Conservation (phyloP, 2,329 filamentous ascomycete species). For the Cordyceps farinosa region DNA sequence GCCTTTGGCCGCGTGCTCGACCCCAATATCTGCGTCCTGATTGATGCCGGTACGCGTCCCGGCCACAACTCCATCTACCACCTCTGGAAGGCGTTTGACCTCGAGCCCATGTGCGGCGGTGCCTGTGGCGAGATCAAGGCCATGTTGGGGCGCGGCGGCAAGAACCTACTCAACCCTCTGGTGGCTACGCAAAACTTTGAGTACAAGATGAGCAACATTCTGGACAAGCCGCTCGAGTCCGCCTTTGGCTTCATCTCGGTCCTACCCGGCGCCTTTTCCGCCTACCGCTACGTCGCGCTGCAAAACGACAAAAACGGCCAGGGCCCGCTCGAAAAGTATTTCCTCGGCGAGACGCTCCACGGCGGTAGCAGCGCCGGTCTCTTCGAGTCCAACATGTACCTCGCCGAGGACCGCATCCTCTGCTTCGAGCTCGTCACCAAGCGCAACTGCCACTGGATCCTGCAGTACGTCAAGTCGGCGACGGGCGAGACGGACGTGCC, state of each 20-base stretch:
- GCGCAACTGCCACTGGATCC: slow-evolving; percentile 93
- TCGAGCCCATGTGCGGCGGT: slow-evolving; percentile 95
- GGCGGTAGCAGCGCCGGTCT: slow-evolving; percentile 87
- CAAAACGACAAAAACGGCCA: slow-evolving; percentile 96
- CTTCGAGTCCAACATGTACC: slow-evolving; percentile 99
- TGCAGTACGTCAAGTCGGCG: slow-evolving; percentile 97
- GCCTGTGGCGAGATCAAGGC: slow-evolving; percentile 99
- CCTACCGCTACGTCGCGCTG: slow-evolving; percentile 88
- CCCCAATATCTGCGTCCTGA: slow-evolving; percentile 92
- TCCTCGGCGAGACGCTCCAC: slow-evolving; percentile 93
- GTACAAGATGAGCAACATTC: slow-evolving; percentile 99
- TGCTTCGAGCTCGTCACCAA: slow-evolving; percentile 98
- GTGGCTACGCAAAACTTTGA: slow-evolving; percentile 98
- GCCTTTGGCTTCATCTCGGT: slow-evolving; percentile 98
- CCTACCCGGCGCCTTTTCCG: slow-evolving; percentile 95
- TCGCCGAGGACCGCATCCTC: slow-evolving; percentile 96
- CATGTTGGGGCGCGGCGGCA: slow-evolving; percentile 82
- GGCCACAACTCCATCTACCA: slow-evolving; percentile 95
- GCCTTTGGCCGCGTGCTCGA: slow-evolving; percentile 90
- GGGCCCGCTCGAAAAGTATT: slow-evolving; percentile 93
- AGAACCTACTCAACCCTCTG: slow-evolving; percentile 86
- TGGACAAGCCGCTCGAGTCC: slow-evolving; percentile 95
- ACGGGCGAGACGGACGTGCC: slow-evolving; percentile 97
- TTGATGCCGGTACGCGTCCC: slow-evolving; percentile 94
- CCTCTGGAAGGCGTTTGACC: slow-evolving; percentile 96